Evolutionary conservation across 2,329 filamentous ascomycete genomes (phyloP).

Genomic region (Xylariaceae sp.): DNA sequence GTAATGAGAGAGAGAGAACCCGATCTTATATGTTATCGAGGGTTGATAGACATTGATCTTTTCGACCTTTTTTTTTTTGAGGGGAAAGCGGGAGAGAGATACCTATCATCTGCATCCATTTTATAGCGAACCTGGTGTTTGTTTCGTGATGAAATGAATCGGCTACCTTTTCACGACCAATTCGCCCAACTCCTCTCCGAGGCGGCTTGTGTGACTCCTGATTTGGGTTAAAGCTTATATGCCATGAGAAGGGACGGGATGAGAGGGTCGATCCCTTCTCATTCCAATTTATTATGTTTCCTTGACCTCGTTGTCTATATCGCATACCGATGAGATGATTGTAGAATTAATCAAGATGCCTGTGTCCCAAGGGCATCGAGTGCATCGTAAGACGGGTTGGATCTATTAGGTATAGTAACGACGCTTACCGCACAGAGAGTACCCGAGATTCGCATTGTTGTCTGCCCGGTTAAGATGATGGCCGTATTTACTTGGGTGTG

Average conservation of each 20-base stretch:
- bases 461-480: no score
- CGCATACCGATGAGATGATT: no score
- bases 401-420: no score
- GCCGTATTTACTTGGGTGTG: no score
- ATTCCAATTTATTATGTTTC: not conserved
- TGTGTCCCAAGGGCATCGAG: no score
- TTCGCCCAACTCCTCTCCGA: not conserved
- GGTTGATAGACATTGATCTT: constrained; percentile 9
- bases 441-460: no score
- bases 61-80: not conserved
- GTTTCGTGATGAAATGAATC: not conserved
- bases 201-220: not conserved
- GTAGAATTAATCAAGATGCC: no score
- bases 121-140: not conserved
- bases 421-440: no score
- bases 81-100: no score
- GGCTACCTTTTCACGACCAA: not conserved
- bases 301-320: no score
- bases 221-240: not conserved
- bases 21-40: constrained; percentile 10
- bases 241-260: no score
- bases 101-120: not conserved
- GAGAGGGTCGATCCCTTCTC: not conserved
- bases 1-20: constrained; percentile 27
- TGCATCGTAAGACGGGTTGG: no score